Evolutionary conservation across 805 yeast genomes (phyloP).

Genomic region (Saccharomycopsis oosterbeekiorum): DNA sequence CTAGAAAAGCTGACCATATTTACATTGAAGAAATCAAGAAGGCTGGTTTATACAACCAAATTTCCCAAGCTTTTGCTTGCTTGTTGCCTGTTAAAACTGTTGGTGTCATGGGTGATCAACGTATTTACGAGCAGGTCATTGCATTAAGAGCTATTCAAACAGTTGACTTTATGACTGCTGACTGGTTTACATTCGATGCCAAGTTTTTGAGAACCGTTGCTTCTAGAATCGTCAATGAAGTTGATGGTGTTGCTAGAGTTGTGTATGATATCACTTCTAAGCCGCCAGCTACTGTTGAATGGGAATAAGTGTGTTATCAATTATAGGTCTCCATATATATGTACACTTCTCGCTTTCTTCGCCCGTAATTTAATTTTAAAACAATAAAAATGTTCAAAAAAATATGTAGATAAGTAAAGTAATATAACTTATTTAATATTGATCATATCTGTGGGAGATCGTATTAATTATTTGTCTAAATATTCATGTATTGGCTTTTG

Average conservation of each 20-base stretch:
- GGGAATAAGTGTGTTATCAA: constrained; percentile 57
- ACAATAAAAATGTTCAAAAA: background rate
- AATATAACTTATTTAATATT: too few relatives aligned
- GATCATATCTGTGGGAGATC: too few relatives aligned
- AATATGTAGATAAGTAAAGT: too few relatives aligned
- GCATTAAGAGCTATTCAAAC: constrained; percentile 98
- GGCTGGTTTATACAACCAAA: constrained; percentile 86
- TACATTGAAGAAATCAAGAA: constrained; percentile 92
- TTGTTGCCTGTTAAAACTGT: constrained; percentile 95
- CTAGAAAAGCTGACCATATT: constrained; percentile 93
- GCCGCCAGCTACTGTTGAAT: constrained; percentile 99
- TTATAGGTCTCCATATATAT: background rate
- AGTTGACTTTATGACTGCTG: constrained; percentile 98
- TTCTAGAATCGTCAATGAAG: constrained; percentile 96
- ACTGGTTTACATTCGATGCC: constrained; percentile 94
- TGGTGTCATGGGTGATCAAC: constrained; percentile 99
- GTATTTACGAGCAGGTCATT: constrained; percentile 98
- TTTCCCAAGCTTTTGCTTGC: constrained; percentile 97
- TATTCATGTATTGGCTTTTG: too few relatives aligned
- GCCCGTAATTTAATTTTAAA: background rate
- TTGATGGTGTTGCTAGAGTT: constrained; percentile 97
- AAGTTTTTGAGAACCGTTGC: constrained; percentile 86
- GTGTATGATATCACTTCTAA: constrained; percentile 97
- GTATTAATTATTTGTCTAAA: too few relatives aligned
- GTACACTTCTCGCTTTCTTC: background rate